Evolutionary conservation across 2,329 filamentous ascomycete genomes (phyloP).

Genomic region (Calonectria fujianensis): DNA sequence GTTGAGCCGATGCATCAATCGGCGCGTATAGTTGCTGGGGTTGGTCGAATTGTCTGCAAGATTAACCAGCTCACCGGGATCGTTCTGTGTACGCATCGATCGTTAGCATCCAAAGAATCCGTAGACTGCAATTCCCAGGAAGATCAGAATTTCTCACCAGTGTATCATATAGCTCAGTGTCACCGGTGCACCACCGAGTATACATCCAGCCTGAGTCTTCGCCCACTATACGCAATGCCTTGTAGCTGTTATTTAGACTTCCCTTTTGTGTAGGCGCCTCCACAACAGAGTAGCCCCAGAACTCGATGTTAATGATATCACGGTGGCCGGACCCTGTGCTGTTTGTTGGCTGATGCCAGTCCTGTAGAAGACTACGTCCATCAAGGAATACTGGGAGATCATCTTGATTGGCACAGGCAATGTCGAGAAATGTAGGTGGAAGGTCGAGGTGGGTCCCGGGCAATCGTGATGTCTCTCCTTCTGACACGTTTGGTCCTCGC

Average conservation of each 20-base stretch:
- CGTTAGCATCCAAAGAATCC: not conserved
- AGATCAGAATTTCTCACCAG: conserved; percentile 59
- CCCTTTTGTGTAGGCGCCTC: conserved; percentile 49
- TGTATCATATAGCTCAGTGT: conserved; percentile 70
- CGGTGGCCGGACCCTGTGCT: conserved; percentile 42
- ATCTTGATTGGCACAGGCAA: conserved; percentile 54
- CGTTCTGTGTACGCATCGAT: not conserved
- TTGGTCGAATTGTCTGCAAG: conserved; percentile 25
- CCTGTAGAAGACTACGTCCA: conserved; percentile 40
- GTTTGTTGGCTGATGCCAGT: conserved; percentile 42
- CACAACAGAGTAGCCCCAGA: conserved; percentile 64
- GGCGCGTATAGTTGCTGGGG: conserved; percentile 45
- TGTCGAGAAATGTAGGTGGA: conserved; percentile 71
- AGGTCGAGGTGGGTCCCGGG: conserved; percentile 73
- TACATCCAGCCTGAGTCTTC: conserved; percentile 72
- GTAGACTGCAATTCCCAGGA: no score
- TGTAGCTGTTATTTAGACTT: conserved; percentile 70
- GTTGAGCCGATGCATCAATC: conserved; percentile 69
- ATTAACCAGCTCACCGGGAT: conserved; percentile 36
- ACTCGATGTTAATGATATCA: conserved; percentile 67
- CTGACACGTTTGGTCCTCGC: conserved; percentile 68
- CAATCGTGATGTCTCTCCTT: conserved; percentile 59
- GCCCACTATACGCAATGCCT: conserved; percentile 67
- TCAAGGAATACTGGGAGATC: conserved; percentile 55
- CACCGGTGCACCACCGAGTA: conserved; percentile 72